A percentile compares a stretch with the other conserved stretches of the same genome.
phyloP scores from a whole-genome alignment of 345 rosid genomes.

The Brassica nigra region DNA sequence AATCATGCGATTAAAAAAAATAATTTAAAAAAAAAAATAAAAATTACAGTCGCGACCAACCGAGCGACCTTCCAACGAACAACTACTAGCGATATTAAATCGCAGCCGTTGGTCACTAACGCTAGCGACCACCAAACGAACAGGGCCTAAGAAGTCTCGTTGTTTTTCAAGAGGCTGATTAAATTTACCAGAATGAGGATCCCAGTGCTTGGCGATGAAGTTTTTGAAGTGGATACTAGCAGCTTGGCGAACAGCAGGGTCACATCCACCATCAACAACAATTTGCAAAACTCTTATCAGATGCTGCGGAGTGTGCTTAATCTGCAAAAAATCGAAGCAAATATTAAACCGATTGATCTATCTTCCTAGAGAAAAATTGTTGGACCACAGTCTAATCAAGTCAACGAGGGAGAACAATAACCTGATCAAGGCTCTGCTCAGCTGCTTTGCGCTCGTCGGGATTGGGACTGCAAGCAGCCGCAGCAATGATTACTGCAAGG shows the following conservation, averaged over 20 bases:
- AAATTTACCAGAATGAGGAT: slow-evolving; percentile 50
- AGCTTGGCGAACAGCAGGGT: slow-evolving; percentile 81
- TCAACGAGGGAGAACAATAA: slow-evolving; percentile 4
- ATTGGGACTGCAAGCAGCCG: slow-evolving; percentile 77
- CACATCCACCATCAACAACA: slow-evolving; percentile 73
- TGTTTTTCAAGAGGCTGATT: not conserved
- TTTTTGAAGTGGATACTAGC: slow-evolving; percentile 98
- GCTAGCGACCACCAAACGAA: too few species aligned
- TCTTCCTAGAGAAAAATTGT: not conserved
- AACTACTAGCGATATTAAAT: too few species aligned
- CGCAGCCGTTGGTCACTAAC: too few species aligned
- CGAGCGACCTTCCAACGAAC: too few species aligned
- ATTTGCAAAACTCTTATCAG: slow-evolving; percentile 84
- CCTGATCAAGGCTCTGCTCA: slow-evolving; percentile 92
- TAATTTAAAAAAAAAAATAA: too few species aligned
- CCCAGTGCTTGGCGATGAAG: slow-evolving; percentile 89
- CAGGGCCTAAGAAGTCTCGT: not conserved
- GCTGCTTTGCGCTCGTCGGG: slow-evolving; percentile 91
- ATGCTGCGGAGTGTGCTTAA: slow-evolving; percentile 88
- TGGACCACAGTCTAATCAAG: slow-evolving; percentile 33
- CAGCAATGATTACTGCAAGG: slow-evolving; percentile 68
- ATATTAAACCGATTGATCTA: not conserved
- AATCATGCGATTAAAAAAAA: too few species aligned
- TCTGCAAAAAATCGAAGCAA: slow-evolving; percentile 47
- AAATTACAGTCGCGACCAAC: too few species aligned